Evolutionary conservation across 305 asterid species (phyloP), one percentile per base, ranked within the genome.

Genomic region (Solanum hybrid): DNA sequence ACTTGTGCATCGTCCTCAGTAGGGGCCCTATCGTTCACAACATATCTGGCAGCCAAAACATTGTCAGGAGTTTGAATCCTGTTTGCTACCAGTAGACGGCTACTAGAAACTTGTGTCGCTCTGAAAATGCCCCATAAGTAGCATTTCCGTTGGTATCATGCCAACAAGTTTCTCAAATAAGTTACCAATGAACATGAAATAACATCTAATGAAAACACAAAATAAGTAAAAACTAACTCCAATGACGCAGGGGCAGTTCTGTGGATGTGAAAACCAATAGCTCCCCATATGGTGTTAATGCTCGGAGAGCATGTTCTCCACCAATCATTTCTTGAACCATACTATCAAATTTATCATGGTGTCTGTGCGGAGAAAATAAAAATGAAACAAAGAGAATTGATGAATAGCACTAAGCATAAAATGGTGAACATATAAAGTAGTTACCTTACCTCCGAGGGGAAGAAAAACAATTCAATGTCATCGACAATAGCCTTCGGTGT

Each of bases 101-200:
- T 87, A 24, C 89, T 1, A 37, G 73, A 18, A 57, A 11, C 39
- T 9, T 89, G 94, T 89, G 92, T 94, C 78, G 78, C 93, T 89
- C 93, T 90, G 61, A 95, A 95, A 84, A 95, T 20, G 5, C 71
- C 71, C 26, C 26, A 61, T 61, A 61, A 20, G 26, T 61, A 61
- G 26, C 11, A 61, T 61, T 61, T 20, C 0, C 0, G 12, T 20
- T 20, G 24, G 71, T 61, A 61, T 61, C 61, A 5, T 20, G 5
- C 2, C 67, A 20, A 46, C 22, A 0, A 46, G 61, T 46, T 46
- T 46, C 8, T 46, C 61, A 13, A 46, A 46, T 12, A 42, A 42
- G 2, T 42, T 42, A 42, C 2, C 18, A 51, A 51, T 51, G 8
- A 51, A 51, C 67, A 51, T 18, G n/a, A 51, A 16, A 51, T 16